These are phyloP conservation scores for Rhynchospora breviuscula DNA, from an alignment of 176 grass and related monocot genomes.

Conservation along the genomic window DNA sequence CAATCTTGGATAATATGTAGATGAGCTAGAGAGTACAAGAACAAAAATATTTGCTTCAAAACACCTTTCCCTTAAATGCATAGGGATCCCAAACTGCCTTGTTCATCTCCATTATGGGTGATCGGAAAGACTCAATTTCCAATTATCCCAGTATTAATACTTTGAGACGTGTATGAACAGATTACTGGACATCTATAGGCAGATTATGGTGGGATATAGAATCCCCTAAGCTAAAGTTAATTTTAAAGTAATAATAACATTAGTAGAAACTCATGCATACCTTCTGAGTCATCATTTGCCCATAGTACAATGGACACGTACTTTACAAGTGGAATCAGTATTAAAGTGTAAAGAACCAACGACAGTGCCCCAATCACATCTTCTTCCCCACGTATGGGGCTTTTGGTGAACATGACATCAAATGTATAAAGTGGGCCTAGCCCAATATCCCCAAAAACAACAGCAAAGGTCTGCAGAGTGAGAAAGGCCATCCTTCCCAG, in stretches of 20 bases:
- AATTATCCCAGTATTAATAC: not conserved
- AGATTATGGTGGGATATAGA: not conserved
- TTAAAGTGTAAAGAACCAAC: constrained; percentile 79
- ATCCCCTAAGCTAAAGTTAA: not conserved
- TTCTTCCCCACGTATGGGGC: constrained; percentile 54
- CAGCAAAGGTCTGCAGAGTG: constrained; percentile 77
- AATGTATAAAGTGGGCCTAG: constrained; percentile 91
- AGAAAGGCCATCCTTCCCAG: constrained; percentile 64
- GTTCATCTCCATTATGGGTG: not conserved
- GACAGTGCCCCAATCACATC: constrained; percentile 96
- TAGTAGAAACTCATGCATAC: constrained; percentile 50
- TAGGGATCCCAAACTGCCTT: not conserved
- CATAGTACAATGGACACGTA: constrained; percentile 80
- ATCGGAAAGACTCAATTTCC: not conserved
- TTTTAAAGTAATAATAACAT: constrained; percentile 31
- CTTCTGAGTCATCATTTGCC: constrained; percentile 90
- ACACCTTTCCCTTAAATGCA: not conserved
- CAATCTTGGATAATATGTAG: not conserved
- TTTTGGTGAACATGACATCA: constrained; percentile 86
- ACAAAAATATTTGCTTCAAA: not conserved
- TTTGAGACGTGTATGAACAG: not conserved
- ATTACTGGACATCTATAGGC: not conserved
- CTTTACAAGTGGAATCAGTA: constrained; percentile 78
- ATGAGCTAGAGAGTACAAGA: not conserved
- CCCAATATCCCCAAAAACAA: constrained; percentile 95